Conservation (phyloP, 331 rosid species). For the Arachis monticola region DNA sequence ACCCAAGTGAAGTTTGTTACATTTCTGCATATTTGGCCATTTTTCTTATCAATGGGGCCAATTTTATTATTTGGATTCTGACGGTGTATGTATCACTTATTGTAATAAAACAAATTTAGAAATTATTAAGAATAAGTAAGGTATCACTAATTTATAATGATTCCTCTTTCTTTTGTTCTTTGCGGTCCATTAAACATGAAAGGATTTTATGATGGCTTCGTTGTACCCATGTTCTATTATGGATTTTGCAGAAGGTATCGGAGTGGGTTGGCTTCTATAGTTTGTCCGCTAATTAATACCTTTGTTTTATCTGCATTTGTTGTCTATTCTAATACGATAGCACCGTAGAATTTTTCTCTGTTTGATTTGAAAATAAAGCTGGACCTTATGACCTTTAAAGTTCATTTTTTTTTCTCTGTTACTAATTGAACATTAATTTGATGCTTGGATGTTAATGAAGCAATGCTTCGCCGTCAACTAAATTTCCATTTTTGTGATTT, state of each 20-base stretch:
- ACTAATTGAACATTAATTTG: background rate
- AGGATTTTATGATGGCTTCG: background rate
- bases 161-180: background rate
- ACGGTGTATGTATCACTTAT: background rate
- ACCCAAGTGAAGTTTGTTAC: constrained; percentile 56
- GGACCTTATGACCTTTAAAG: background rate
- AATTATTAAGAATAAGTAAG: constrained; percentile 22
- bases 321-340: background rate
- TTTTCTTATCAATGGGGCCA: constrained; percentile 28
- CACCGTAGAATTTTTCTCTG: background rate
- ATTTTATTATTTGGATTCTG: constrained; percentile 27
- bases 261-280: too few relatives aligned
- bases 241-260: background rate
- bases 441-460: background rate
- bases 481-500: background rate
- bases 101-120: too few relatives aligned
- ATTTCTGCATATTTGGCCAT: constrained; percentile 36
- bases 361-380: background rate
- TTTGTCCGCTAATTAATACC: background rate
- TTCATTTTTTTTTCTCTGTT: background rate
- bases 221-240: background rate
- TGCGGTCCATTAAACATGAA: background rate
- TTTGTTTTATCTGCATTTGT: background rate
- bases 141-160: background rate
- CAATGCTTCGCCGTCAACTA: background rate